Base-by-base conservation (phyloP, 2,329 filamentous ascomycete species). In the Aureobasidium subglaciale region DNA sequence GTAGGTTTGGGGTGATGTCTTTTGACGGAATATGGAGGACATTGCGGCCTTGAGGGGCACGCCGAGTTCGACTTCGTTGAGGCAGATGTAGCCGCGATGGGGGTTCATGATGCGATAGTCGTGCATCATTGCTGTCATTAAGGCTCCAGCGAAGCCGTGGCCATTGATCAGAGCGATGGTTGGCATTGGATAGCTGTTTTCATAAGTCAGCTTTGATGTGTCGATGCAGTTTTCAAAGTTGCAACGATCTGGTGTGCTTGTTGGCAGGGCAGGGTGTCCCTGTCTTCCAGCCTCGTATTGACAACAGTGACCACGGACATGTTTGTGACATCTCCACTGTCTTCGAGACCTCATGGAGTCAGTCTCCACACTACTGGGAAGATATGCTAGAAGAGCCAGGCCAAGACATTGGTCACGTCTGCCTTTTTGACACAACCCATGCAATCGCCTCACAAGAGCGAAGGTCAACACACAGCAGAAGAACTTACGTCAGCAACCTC, bases 21-120 rank as follows among this genome's bases (percentile, higher is more conserved):
- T 93, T 62, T 84, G 73, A 13, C 87, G 78, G 74, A 93, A 92
- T 60, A 93, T 81, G 46, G 77, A 75, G 54, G 80, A 80, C 87
- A 95, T 90, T 58, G 87, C 78, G 2, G 87, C 78, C 61, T 84
- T 80, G 32, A 93, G 78, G n/a, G 85, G 81, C 1, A 85, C 85
- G 50, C 88, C 88, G 59, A 93, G 86, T 61, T 90, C 84, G 13
- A 93, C 76, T 73, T 93, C 88, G 70, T 92, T 92, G 62, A 93
- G 73, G 70, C 88, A 92, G 35, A 88, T 69, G 70, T 83, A 91
- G n/a, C 88, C 89, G 18, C 79, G 76, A 1, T 76, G 65, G 0
- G 85, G 80, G 65, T 86, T 86, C 74, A 88, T 87, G 62, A 93
- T 77, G 25, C 89, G 82, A 73, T 93, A 93, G 72, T 92, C 88